These are phyloP conservation scores for Calycina marina DNA, from an alignment of 2,329 filamentous ascomycete species.

Conservation along the genomic window DNA sequence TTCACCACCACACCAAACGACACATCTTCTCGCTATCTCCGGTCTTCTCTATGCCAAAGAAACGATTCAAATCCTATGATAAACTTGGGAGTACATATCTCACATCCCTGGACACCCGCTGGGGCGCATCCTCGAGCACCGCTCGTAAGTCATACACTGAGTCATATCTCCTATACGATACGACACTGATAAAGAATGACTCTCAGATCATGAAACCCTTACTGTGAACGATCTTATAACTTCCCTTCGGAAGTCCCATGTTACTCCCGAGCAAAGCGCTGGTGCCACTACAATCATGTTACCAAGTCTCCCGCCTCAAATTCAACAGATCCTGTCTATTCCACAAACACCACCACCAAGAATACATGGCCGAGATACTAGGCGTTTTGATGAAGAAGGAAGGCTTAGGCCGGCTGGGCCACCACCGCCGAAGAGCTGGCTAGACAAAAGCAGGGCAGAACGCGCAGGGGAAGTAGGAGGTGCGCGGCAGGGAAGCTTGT, in stretches of 20 bases:
- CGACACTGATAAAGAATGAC: slow-evolving; percentile 1
- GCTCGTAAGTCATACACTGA: slow-evolving; percentile 6
- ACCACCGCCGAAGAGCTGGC: slow-evolving; percentile 44
- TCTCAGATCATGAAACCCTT: slow-evolving; percentile 19
- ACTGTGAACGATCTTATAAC: slow-evolving; percentile 46
- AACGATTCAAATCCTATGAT: slow-evolving; percentile 38
- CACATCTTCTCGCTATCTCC: too few species aligned
- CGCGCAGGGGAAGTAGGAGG: slow-evolving; percentile 10
- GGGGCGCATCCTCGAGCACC: slow-evolving; percentile 10
- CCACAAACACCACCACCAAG: slow-evolving; percentile 39
- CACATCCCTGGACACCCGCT: slow-evolving; percentile 31
- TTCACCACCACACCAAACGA: too few species aligned
- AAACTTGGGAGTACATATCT: slow-evolving; percentile 43
- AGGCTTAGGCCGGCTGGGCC: slow-evolving; percentile 41
- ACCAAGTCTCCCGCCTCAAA: slow-evolving; percentile 43
- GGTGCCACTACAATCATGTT: slow-evolving; percentile 7
- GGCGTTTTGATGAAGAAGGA: slow-evolving; percentile 32
- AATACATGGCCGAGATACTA: slow-evolving; percentile 26
- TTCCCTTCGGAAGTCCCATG: slow-evolving; percentile 34
- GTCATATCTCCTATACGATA: background rate
- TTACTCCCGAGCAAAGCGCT: slow-evolving; percentile 14
- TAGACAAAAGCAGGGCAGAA: slow-evolving; percentile 22
- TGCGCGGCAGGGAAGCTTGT: slow-evolving; percentile 11
- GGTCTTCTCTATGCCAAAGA: slow-evolving; percentile 49
- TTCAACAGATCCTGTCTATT: slow-evolving; percentile 43